Base-by-base conservation (phyloP, 1,284 basidiomycete species). In the Cutaneotrichosporon mucoides region DNA sequence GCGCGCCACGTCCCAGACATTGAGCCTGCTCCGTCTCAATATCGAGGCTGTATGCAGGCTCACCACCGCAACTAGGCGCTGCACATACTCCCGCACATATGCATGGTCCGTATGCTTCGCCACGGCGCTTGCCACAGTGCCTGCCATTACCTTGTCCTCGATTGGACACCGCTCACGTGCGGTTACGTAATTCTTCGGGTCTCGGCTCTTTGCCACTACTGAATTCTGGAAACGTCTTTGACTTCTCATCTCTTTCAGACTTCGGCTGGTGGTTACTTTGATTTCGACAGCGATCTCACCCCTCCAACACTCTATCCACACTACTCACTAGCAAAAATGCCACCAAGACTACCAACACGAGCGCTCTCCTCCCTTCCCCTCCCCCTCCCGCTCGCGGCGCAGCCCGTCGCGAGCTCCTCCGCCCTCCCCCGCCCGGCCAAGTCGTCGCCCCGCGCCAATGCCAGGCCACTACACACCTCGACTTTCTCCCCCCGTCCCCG, bases 321-420 rank as follows among this genome's bases (percentile, higher is more conserved):
- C 46, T 33, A 51, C 16, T 33, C 55, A 52, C 44, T 24, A 24
- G 24, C 24, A 24, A 24, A 24, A 44, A 62, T 62, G 61, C 61
- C 61, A 50, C 61, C 61, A 15, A 34, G 61, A 53, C 48, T 62
- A 49, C 61, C 61, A 35, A 42, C 56, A 53, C 56, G 61, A 35
- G 61, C 61, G 24, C 46, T 62, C 13, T 51, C 54, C 24, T 35
- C 45, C 13, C n/a, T 53, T 44, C 34, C 24, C 24, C 24, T 24
- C 24, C 24, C 24, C 24, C 24, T 24, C 24, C 24, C 59, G 33
- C 47, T 61, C 47, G 38, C 38, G 2, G 34, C 53, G 37, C 53
- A 56, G 54, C 54, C 61, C 33, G 33, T 13, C 43, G 54, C 47
- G 35, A 56, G 49, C 53, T 52, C 43, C 0, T 55, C 47, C 38